Evolutionary conservation across 306 rosid species (phyloP), one percentile per base, ranked within the genome.

Genomic region (Vigna unguiculata): DNA sequence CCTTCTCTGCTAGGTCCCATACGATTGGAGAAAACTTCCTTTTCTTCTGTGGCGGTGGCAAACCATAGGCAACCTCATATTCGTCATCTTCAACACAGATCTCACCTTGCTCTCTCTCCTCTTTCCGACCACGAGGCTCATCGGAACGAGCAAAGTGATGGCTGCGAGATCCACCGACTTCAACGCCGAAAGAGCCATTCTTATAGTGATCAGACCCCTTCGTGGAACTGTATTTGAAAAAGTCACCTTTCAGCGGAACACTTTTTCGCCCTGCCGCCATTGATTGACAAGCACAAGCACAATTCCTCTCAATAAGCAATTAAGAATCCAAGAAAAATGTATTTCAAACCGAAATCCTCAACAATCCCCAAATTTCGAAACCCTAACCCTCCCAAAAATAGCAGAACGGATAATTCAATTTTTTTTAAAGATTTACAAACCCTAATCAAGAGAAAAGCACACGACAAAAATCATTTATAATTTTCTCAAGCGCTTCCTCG

Each of bases 231-330:
- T 59, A 47, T 12, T 60, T 69, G 85, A 49, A 82, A 57, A 79
- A 84, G 9, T 83, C 89, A 65, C 85, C 82, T 22, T 85, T 88
- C 74, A 86, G 78, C 67, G 87, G 77, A 84, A 85, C 86, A 82
- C 84, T 80, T 21, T 81, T 84, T 67, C 79, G 67, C 76, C 96
- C 91, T 90, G 97, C 86, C 86, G 91, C 93, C 97, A 90, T 92
- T 75, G 88, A 88, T 88, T 83, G 57, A 83, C 86, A 87, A 88
- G 80, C 86, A 85, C 86, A 87, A 88, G 80, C 86, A 88, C 84
- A 87, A 81, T 59, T 78, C 87, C 82, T 81, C 88, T 59, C 71
- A 82, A 85, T 91, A 72, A 86, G 81, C 43, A 83, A 83, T 69
- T 78, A 86, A 64, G 38, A 85, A 80, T 65, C 30, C 24, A 68